A percentile compares a stretch with the other conserved stretches of the same genome.
phyloP scores from a whole-genome alignment of 164 flowering plant species.

The Vitis rupestris region DNA sequence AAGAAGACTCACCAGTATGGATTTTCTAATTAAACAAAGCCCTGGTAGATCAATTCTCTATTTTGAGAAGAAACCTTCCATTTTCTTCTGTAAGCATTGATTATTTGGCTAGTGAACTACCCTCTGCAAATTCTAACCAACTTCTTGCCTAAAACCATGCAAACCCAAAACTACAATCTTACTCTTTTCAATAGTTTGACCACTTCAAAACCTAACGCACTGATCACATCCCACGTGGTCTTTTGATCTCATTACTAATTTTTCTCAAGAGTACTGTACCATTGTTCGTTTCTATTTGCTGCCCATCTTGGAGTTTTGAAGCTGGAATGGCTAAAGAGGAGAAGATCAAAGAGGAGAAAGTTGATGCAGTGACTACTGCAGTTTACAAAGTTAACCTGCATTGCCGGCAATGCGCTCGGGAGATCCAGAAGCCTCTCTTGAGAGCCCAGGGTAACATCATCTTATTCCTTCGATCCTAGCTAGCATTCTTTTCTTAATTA shows the following conservation, averaged over 20 bases:
- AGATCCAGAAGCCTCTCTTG: constrained; percentile 51
- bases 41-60: no score
- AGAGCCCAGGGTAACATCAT: constrained; percentile 47
- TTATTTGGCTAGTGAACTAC: constrained; percentile 21
- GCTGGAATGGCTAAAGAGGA: constrained; percentile 25
- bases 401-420: constrained; percentile 62
- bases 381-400: constrained; percentile 66
- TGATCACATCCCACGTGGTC: no score
- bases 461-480: no score
- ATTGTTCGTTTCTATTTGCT: neutral
- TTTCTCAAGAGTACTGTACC: neutral
- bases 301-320: neutral
- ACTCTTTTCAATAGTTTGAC: neutral
- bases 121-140: constrained; percentile 25
- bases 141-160: constrained; percentile 5
- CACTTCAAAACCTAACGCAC: no score
- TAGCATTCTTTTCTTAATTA: neutral
- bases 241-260: no score
- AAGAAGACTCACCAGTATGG: no score
- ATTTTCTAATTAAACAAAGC: no score
- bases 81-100: no score
- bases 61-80: no score
- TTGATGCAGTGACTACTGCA: constrained; percentile 38
- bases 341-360: constrained; percentile 19
- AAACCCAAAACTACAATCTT: neutral